These are phyloP conservation scores for Flammula alnicola DNA, from an alignment of 1,284 basidiomycete genomes.

Conservation along the genomic window DNA sequence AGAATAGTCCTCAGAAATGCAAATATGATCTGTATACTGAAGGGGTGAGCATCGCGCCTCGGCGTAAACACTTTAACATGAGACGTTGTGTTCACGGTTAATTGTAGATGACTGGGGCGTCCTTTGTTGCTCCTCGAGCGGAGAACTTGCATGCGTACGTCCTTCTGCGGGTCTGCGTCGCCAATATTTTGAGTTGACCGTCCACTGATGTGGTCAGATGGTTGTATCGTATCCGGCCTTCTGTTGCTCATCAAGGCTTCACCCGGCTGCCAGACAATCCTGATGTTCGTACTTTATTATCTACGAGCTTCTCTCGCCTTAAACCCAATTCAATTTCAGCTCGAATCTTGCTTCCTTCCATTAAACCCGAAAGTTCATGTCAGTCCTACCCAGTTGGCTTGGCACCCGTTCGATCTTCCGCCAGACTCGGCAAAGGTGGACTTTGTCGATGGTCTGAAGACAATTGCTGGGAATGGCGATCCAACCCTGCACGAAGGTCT, in stretches of 20 bases:
- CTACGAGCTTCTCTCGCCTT: background rate
- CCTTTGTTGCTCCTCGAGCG: conserved; percentile 60
- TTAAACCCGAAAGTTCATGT: conserved; percentile 63
- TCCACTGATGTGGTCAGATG: conserved; percentile 42
- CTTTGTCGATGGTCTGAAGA: conserved; percentile 68
- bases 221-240: conserved; percentile 70
- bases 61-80: background rate
- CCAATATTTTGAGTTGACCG: conserved; percentile 8
- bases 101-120: conserved; percentile 58
- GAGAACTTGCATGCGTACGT: conserved; percentile 45
- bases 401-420: conserved; percentile 67
- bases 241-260: conserved; percentile 72
- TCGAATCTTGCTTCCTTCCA: conserved; percentile 63
- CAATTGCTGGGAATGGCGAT: conserved; percentile 67
- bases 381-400: conserved; percentile 71
- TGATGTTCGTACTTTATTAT: conserved; percentile 46
- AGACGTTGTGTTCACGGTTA: background rate
- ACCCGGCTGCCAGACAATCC: conserved; percentile 56
- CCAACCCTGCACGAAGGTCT: conserved; percentile 64
- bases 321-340: conserved; percentile 32
- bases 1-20: conserved; percentile 66
- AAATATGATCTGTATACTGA: conserved; percentile 69
- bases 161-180: background rate
- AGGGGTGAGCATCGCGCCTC: conserved; percentile 40
- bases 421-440: conserved; percentile 48